These are phyloP conservation scores for Tremellales sp. DNA, from an alignment of 1,284 basidiomycete species.

Conservation along the genomic window DNA sequence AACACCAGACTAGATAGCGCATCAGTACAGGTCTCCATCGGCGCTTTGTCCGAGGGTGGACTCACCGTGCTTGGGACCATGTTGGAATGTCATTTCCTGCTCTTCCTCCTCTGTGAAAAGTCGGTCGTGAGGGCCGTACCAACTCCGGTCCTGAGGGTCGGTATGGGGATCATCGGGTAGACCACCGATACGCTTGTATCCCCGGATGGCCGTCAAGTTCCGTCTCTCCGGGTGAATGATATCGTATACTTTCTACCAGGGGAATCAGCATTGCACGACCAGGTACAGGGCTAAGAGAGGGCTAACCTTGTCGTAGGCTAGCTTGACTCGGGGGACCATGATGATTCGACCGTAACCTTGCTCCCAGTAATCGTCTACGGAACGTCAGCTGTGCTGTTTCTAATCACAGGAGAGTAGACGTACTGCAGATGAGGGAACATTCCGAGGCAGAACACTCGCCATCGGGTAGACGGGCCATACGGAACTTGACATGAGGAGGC, in stretches of 20 bases:
- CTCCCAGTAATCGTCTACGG: conserved; percentile 68
- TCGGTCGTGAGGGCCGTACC: conserved; percentile 90
- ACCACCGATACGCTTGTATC: conserved; percentile 82
- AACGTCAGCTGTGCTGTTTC: not conserved
- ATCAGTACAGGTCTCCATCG: not conserved
- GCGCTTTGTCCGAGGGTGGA: conserved; percentile 4
- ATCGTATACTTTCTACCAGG: conserved; percentile 75
- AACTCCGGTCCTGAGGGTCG: conserved; percentile 88
- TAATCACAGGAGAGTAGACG: conserved; percentile 12
- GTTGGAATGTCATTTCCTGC: conserved; percentile 66
- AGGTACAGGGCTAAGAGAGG: not conserved
- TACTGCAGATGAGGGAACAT: conserved; percentile 91
- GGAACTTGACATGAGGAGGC: conserved; percentile 80
- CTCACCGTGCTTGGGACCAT: conserved; percentile 83
- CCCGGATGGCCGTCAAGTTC: conserved; percentile 88
- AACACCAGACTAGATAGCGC: conserved; percentile 75
- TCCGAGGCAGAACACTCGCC: conserved; percentile 89
- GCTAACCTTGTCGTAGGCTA: conserved; percentile 83
- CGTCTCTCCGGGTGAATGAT: conserved; percentile 83
- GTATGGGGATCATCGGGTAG: conserved; percentile 88
- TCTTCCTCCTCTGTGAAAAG: conserved; percentile 82
- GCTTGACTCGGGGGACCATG: conserved; percentile 92
- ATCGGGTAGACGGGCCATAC: conserved; percentile 76
- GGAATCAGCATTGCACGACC: not conserved
- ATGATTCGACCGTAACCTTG: conserved; percentile 88